Conservation (phyloP, 2,329 filamentous ascomycete species). For the Apiospora kogelbergensis region DNA sequence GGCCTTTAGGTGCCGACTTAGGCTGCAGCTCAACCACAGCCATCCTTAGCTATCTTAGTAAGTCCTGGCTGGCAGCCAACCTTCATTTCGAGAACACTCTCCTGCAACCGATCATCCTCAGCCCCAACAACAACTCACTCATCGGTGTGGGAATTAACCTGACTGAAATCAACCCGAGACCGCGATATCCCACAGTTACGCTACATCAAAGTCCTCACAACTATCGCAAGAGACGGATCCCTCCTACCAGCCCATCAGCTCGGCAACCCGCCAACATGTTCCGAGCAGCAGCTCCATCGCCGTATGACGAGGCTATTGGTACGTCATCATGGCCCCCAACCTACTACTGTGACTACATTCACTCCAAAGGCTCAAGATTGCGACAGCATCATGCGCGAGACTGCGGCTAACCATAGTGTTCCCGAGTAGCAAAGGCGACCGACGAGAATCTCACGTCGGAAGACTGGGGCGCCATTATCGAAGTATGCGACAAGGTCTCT, state of each 20-base stretch:
- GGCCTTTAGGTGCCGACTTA: not conserved
- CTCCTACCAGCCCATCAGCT: not conserved
- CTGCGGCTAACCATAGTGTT: constrained; percentile 17
- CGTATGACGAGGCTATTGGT: constrained; percentile 57
- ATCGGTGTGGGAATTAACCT: not conserved
- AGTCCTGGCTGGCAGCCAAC: not conserved
- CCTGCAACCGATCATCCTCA: not conserved
- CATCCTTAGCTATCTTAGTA: not conserved
- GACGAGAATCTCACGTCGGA: constrained; percentile 95
- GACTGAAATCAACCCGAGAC: not conserved
- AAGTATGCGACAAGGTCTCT: constrained; percentile 61
- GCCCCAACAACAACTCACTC: not conserved
- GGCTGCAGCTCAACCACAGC: not conserved
- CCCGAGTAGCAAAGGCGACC: constrained; percentile 67
- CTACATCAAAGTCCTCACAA: not conserved
- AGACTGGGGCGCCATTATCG: constrained; percentile 66
- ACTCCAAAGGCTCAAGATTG: not conserved
- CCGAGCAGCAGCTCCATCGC: constrained; percentile 53
- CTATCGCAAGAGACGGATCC: not conserved
- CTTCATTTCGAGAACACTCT: not conserved
- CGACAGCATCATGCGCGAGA: not conserved
- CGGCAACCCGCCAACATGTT: constrained; percentile 46
- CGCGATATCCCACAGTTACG: not conserved
- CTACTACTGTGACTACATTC: not conserved
- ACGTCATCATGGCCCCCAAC: constrained; percentile 14